A percentile compares a stretch with the other conserved stretches of the same genome.
Evolutionary conservation across 1,284 basidiomycete genomes (phyloP).

Genomic region (Malassezia furfur): DNA sequence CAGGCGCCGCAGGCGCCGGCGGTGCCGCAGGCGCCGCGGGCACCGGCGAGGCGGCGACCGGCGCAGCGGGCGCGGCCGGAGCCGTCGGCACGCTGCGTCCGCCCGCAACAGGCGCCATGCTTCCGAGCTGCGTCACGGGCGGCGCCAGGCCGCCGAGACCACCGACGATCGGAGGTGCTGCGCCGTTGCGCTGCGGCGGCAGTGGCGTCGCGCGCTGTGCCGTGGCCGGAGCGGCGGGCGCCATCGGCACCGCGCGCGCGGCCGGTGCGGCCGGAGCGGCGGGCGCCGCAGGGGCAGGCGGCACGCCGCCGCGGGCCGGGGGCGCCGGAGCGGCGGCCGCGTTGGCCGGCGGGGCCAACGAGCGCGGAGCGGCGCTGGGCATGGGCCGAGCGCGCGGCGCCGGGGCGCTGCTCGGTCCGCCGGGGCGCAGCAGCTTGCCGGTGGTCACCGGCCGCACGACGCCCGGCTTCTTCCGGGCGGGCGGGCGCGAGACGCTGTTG

Average conservation of each 20-base stretch:
- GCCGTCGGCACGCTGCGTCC: neutral
- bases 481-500: conserved; percentile 67
- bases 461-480: conserved; percentile 55
- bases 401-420: conserved; percentile 3
- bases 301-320: conserved; percentile 27
- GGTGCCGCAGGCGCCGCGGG: too few species aligned
- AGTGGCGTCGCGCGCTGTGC: neutral
- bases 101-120: neutral
- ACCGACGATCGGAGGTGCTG: neutral
- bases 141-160: conserved; percentile 1
- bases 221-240: conserved; percentile 9
- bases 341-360: neutral
- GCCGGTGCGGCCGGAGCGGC: conserved; percentile 50
- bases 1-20: neutral
- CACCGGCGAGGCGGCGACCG: neutral
- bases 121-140: conserved; percentile 9
- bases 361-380: conserved; percentile 27
- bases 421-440: conserved; percentile 10
- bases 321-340: neutral
- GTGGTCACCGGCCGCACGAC: conserved; percentile 17
- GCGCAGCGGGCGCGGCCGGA: neutral
- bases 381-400: conserved; percentile 3
- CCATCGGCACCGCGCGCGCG: neutral
- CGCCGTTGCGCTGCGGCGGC: neutral
- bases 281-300: conserved; percentile 16